Conservation (phyloP, 441 rosid genomes). For the Erysimum pusillum region DNA sequence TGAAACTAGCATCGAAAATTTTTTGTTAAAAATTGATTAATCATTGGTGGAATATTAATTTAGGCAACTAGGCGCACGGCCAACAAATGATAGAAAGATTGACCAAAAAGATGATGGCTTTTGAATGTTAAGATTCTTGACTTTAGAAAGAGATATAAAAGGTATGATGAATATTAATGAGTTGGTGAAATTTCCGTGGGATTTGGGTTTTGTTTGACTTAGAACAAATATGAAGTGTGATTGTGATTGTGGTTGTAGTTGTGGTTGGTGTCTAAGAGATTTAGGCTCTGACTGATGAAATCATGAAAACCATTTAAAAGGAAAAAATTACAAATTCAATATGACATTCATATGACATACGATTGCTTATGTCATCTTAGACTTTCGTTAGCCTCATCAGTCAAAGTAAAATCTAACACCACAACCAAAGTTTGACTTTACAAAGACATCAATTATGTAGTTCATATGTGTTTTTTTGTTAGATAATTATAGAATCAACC, state of each 20-base stretch:
- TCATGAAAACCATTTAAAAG: not conserved
- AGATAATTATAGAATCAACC: conserved; percentile 11
- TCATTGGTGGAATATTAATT: conserved; percentile 22
- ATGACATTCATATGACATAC: conserved; percentile 32
- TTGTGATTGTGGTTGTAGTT: not conserved
- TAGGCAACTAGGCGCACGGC: conserved; percentile 28
- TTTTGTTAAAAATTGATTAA: not conserved
- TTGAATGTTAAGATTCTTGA: conserved; percentile 26
- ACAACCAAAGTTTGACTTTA: conserved; percentile 37
- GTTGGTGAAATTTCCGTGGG: not conserved
- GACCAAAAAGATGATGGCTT: conserved; percentile 38
- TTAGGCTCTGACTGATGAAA: conserved; percentile 8
- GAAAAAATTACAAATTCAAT: not conserved
- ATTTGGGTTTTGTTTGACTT: conserved; percentile 42
- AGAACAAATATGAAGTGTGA: not conserved
- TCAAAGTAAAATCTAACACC: conserved; percentile 34
- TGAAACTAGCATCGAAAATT: not conserved
- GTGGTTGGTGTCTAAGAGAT: conserved; percentile 32
- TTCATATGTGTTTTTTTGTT: conserved; percentile 9
- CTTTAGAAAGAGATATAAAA: not conserved
- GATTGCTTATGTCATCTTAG: conserved; percentile 30
- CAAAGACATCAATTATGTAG: not conserved
- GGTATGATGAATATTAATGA: not conserved
- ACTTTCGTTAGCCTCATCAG: conserved; percentile 7
- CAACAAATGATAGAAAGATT: conserved; percentile 33